These are phyloP conservation scores for Cokeromyces recurvatus DNA, from an alignment of 371 early-diverging fungal species.

Conservation along the genomic window DNA sequence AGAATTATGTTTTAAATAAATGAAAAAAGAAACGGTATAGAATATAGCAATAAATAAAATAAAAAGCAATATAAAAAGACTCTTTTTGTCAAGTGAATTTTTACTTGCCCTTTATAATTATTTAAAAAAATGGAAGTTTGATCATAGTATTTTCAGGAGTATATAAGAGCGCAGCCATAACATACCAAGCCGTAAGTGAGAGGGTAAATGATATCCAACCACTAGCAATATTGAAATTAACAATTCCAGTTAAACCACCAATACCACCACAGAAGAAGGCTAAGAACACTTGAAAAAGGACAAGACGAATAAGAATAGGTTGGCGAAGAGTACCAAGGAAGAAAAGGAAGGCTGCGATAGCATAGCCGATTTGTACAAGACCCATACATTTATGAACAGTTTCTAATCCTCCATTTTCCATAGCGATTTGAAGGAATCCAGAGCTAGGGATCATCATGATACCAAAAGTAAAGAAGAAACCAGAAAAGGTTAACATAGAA, in stretches of 20 bases:
- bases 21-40: too few species aligned
- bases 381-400: slow-evolving; percentile 25
- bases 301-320: slow-evolving; percentile 26
- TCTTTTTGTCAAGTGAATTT: too few species aligned
- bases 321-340: slow-evolving; percentile 35
- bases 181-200: slow-evolving; percentile 33
- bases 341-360: slow-evolving; percentile 29
- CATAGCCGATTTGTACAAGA: slow-evolving; percentile 28
- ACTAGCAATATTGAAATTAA: slow-evolving; percentile 15
- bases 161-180: slow-evolving; percentile 27
- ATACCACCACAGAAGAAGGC: slow-evolving; percentile 33
- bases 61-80: too few species aligned
- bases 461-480: slow-evolving; percentile 38
- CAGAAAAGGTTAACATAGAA: slow-evolving; percentile 31
- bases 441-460: slow-evolving; percentile 34
- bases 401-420: slow-evolving; percentile 16
- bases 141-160: slow-evolving; percentile 29
- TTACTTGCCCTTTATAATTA: background rate
- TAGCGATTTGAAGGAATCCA: slow-evolving; percentile 23
- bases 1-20: too few species aligned
- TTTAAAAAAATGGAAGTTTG: slow-evolving; percentile 32
- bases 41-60: too few species aligned
- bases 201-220: slow-evolving; percentile 37
- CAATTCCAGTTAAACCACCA: slow-evolving; percentile 20
- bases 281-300: slow-evolving; percentile 33